Conservation (phyloP, 805 yeast genomes). For the Suhomyces kilbournensis region DNA sequence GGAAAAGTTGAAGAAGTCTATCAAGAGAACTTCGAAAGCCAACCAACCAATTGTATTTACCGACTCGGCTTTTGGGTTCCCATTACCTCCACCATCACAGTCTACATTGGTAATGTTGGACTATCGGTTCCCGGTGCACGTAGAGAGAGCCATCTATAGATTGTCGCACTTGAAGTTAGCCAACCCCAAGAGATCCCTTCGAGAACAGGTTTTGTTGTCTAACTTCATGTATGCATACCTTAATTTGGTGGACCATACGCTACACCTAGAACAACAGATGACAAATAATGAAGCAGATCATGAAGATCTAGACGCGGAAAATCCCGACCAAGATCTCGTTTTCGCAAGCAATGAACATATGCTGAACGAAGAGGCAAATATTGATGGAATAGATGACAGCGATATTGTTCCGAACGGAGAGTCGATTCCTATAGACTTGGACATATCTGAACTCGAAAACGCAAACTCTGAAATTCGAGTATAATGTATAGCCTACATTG, state of each 20-base stretch:
- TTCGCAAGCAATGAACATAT: conserved; percentile 7
- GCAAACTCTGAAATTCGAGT: conserved; percentile 1
- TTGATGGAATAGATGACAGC: conserved; percentile 12
- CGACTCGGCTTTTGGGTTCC: conserved; percentile 86
- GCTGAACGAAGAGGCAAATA: conserved; percentile 3
- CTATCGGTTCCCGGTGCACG: conserved; percentile 87
- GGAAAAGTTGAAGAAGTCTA: conserved; percentile 42
- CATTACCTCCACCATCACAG: conserved; percentile 74
- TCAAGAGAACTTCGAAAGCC: conserved; percentile 39
- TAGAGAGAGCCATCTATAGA: conserved; percentile 92
- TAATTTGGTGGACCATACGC: conserved; percentile 89
- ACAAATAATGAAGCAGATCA: conserved; percentile 9
- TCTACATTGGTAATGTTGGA: conserved; percentile 80
- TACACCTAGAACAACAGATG: conserved; percentile 65
- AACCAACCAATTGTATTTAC: conserved; percentile 50
- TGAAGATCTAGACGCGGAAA: conserved; percentile 9
- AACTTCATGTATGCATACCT: conserved; percentile 97
- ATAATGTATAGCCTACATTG: neutral
- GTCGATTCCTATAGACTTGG: conserved; percentile 20
- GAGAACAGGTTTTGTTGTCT: conserved; percentile 89
- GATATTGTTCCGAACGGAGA: conserved; percentile 9
- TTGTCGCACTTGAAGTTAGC: conserved; percentile 90
- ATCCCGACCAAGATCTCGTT: conserved; percentile 9
- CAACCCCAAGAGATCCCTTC: conserved; percentile 84
- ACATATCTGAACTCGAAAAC: conserved; percentile 16